These are phyloP conservation scores for Pyrus hybrid DNA, from an alignment of 331 rosid genomes.

Conservation along the genomic window DNA sequence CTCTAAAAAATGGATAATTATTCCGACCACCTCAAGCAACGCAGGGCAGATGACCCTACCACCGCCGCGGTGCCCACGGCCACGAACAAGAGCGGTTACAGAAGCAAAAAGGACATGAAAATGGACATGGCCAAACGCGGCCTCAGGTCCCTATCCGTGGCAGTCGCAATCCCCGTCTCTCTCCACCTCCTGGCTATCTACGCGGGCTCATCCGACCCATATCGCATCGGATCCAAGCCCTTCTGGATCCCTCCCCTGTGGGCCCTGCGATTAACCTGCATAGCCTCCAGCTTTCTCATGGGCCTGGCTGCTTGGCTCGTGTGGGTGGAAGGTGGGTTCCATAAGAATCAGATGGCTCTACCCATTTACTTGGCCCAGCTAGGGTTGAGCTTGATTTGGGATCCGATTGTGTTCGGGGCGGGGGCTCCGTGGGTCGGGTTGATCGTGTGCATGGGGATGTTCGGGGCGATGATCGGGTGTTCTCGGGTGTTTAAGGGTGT, in stretches of 20 bases:
- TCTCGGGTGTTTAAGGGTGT: conserved; percentile 23
- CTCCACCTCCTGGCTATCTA: conserved; percentile 31
- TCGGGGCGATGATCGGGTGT: conserved; percentile 29
- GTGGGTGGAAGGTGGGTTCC: conserved; percentile 81
- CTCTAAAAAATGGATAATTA: conserved; percentile 25
- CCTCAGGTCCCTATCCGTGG: conserved; percentile 44
- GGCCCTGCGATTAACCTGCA: conserved; percentile 35
- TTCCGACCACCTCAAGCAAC: conserved; percentile 39
- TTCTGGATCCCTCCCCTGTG: conserved; percentile 68
- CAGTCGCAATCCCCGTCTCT: conserved; percentile 38
- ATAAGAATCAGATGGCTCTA: conserved; percentile 27
- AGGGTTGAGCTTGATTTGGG: conserved; percentile 37
- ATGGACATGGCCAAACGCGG: conserved; percentile 70
- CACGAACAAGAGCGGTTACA: not conserved
- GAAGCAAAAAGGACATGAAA: conserved; percentile 6
- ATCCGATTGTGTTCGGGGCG: conserved; percentile 44
- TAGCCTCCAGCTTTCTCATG: conserved; percentile 45
- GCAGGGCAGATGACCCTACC: conserved; percentile 18
- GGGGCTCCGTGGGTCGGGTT: conserved; percentile 35
- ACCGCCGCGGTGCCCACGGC: not conserved
- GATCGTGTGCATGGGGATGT: conserved; percentile 24
- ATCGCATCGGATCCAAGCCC: conserved; percentile 9
- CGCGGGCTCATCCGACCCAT: conserved; percentile 20
- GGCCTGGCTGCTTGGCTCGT: conserved; percentile 71
- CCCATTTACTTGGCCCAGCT: conserved; percentile 43